phyloP scores from a whole-genome alignment of 78 protist genomes.

The Pigoraptor vietnamica region DNA sequence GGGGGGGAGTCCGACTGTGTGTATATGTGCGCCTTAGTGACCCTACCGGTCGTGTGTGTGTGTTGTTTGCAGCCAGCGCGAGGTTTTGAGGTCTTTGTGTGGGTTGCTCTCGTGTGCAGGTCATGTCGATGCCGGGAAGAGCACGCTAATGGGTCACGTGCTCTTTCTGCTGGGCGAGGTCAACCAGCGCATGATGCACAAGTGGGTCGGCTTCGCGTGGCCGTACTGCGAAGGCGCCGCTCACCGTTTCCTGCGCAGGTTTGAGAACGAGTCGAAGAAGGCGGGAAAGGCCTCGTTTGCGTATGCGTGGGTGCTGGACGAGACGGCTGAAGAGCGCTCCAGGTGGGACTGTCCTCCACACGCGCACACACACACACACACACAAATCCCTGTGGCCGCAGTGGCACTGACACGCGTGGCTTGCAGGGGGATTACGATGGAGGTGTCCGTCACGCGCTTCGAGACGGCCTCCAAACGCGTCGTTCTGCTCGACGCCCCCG shows the following conservation, averaged over 20 bases:
- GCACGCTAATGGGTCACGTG: conserved; percentile 89
- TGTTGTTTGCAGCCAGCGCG: too few species aligned
- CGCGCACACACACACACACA: too few species aligned
- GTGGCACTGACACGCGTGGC: neutral
- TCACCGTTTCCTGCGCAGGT: neutral
- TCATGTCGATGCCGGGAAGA: conserved; percentile 91
- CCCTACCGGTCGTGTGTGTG: too few species aligned
- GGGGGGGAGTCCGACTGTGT: too few species aligned
- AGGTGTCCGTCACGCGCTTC: conserved; percentile 70
- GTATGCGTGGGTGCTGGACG: conserved; percentile 97
- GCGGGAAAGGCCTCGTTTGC: conserved; percentile 91
- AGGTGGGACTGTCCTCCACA: neutral
- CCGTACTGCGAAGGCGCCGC: neutral
- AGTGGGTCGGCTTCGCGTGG: conserved; percentile 11
- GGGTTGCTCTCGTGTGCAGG: conserved; percentile 50
- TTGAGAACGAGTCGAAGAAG: conserved; percentile 66
- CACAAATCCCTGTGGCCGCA: neutral
- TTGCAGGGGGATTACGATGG: conserved; percentile 90
- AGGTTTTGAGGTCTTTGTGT: neutral
- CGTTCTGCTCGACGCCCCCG: conserved; percentile 97
- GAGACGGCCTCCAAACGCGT: conserved; percentile 56
- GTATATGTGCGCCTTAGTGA: too few species aligned
- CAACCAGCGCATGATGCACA: conserved; percentile 58
- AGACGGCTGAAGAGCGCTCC: conserved; percentile 53
- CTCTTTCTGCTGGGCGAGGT: conserved; percentile 62